phyloP scores from a whole-genome alignment of 352 stramenopile species.

The Phytophthora crassamura region DNA sequence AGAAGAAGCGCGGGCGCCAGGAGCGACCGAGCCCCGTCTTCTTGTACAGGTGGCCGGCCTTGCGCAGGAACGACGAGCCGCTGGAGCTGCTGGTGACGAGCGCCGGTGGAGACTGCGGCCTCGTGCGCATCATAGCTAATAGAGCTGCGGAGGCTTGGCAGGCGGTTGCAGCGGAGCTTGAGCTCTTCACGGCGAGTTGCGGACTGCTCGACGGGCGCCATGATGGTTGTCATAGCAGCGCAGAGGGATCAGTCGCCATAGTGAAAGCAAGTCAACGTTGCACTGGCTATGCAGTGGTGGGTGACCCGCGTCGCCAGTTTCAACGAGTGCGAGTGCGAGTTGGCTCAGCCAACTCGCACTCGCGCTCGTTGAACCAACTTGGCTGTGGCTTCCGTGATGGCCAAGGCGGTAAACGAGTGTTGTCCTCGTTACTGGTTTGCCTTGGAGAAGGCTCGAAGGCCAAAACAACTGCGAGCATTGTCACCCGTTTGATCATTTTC shows the following conservation, averaged over 20 bases:
- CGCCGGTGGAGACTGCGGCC: conserved; percentile 13
- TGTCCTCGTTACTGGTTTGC: too few species aligned
- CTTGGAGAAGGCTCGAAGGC: too few species aligned
- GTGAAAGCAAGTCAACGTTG: conserved; percentile 7
- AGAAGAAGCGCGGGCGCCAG: conserved; percentile 76
- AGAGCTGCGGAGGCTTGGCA: too few species aligned
- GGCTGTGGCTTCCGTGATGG: too few species aligned
- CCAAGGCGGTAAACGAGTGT: too few species aligned
- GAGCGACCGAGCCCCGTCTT: conserved; percentile 55
- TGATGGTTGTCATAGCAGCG: conserved; percentile 14
- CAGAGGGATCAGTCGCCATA: conserved; percentile 17
- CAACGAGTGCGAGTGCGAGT: not conserved
- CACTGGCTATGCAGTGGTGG: conserved; percentile 7
- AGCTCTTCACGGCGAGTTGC: conserved; percentile 17
- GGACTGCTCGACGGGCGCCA: conserved; percentile 19
- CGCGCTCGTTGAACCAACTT: too few species aligned
- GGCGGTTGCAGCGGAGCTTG: not conserved
- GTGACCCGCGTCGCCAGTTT: conserved; percentile 26
- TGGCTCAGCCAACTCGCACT: too few species aligned
- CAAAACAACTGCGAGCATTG: too few species aligned
- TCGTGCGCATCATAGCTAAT: conserved; percentile 2
- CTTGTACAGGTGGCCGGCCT: conserved; percentile 75
- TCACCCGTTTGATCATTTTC: too few species aligned
- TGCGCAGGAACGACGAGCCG: conserved; percentile 41
- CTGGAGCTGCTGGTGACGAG: conserved; percentile 1